These are phyloP conservation scores for Penicillium sp. DNA, from an alignment of 2,329 filamentous ascomycete species.

Conservation along the genomic window DNA sequence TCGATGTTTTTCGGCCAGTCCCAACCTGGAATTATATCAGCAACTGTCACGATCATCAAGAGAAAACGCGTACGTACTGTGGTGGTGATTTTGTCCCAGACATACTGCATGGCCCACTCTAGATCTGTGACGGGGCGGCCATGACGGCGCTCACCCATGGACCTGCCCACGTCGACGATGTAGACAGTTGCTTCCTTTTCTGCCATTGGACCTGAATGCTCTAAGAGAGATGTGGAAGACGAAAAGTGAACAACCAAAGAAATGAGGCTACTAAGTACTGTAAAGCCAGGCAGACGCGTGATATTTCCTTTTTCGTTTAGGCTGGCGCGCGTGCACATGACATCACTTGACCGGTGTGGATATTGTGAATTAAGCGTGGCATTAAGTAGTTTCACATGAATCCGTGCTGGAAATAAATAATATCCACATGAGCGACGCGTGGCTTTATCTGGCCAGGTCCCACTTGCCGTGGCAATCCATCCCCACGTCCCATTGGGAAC, in stretches of 20 bases:
- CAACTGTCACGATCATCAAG: background rate
- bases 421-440: no score
- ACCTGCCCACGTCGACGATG: constrained; percentile 82
- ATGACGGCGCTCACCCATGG: constrained; percentile 76
- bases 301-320: constrained; percentile 42
- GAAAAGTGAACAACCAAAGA: background rate
- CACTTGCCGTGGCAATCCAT: no score
- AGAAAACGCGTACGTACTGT: constrained; percentile 65
- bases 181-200: constrained; percentile 93
- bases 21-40: constrained; percentile 49
- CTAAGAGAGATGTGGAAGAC: constrained; percentile 3
- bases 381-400: no score
- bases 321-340: constrained; percentile 46
- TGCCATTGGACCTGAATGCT: constrained; percentile 64
- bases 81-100: constrained; percentile 89
- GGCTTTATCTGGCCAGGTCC: no score
- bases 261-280: constrained; percentile 9
- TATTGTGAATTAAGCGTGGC: constrained; percentile 7
- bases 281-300: constrained; percentile 49
- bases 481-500: background rate
- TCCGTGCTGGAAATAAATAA: background rate
- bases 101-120: constrained; percentile 86
- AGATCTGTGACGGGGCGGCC: constrained; percentile 79
- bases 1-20: constrained; percentile 74
- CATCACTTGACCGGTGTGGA: constrained; percentile 31